phyloP scores from a whole-genome alignment of 164 flowering plant species.

The Liquidambar formosana region DNA sequence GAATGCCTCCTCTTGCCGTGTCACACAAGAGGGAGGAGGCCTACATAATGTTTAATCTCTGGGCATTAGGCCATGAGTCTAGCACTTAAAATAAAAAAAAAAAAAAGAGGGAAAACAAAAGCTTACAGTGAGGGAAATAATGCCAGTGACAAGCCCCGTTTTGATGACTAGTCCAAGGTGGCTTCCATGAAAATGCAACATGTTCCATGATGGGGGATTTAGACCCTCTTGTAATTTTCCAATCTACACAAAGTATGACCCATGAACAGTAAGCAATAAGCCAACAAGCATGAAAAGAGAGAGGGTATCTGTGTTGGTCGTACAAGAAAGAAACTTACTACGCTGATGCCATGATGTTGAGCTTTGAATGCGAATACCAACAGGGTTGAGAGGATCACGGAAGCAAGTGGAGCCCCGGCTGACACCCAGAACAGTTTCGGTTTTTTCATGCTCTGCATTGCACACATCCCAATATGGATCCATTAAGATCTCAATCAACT shows the following conservation, averaged over 20 bases:
- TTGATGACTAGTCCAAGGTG: conserved; percentile 63
- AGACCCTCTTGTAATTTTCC: conserved; percentile 77
- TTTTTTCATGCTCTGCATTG: conserved; percentile 61
- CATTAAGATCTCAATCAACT: too few relatives aligned
- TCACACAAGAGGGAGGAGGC: too few relatives aligned
- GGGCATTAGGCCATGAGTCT: too few relatives aligned
- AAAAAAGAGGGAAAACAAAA: not conserved
- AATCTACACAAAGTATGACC: conserved; percentile 44
- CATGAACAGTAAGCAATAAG: not conserved
- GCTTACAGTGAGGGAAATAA: conserved; percentile 90
- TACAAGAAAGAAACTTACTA: conserved; percentile 47
- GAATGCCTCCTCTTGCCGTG: too few relatives aligned
- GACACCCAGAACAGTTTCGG: conserved; percentile 95
- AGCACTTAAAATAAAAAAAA: too few relatives aligned
- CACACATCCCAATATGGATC: conserved; percentile 10
- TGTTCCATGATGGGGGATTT: conserved; percentile 87
- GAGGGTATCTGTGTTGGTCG: not conserved
- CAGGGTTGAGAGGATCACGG: conserved; percentile 78
- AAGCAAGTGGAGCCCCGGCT: conserved; percentile 88
- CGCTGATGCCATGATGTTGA: conserved; percentile 70
- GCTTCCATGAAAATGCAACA: conserved; percentile 60
- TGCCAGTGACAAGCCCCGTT: conserved; percentile 92
- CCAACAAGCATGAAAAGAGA: not conserved
- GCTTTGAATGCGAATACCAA: conserved; percentile 75
- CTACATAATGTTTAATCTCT: too few relatives aligned